Evolutionary conservation across 495 filamentous ascomycete genomes (phyloP).

Genomic region (Penicillium maclennaniae): DNA sequence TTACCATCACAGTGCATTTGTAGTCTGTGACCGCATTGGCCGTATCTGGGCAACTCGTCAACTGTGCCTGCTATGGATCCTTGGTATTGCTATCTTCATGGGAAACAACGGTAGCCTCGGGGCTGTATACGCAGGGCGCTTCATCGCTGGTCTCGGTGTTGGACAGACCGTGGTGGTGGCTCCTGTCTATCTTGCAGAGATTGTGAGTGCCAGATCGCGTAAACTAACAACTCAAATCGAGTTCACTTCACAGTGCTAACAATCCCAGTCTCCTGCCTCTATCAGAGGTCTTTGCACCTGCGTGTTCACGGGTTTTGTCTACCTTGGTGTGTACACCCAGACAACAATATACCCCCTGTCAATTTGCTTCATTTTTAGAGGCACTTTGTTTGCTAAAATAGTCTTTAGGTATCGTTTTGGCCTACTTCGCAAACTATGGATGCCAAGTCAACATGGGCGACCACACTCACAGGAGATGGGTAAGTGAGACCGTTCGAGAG

Average conservation of each 20-base stretch:
- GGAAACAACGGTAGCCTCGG: slow-evolving; percentile 55
- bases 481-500: slow-evolving; percentile 16
- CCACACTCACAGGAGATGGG: slow-evolving; percentile 55
- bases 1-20: slow-evolving; percentile 47
- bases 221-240: neutral
- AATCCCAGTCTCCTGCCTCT: slow-evolving; percentile 45
- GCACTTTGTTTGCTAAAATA: neutral
- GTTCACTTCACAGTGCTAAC: neutral
- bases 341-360: neutral
- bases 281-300: slow-evolving; percentile 67
- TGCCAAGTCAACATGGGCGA: slow-evolving; percentile 56
- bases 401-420: slow-evolving; percentile 38
- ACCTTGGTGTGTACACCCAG: slow-evolving; percentile 25
- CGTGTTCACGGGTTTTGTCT: slow-evolving; percentile 57
- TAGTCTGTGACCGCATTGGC: slow-evolving; percentile 63
- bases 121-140: slow-evolving; percentile 62
- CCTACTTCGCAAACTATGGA: slow-evolving; percentile 51
- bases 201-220: slow-evolving; percentile 30
- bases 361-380: neutral
- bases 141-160: slow-evolving; percentile 65
- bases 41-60: slow-evolving; percentile 67
- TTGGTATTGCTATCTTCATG: slow-evolving; percentile 68
- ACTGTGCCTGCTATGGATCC: slow-evolving; percentile 61
- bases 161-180: slow-evolving; percentile 66
- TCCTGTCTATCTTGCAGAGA: slow-evolving; percentile 50